phyloP scores from a whole-genome alignment of 306 rosid species.

The Prunus padus region DNA sequence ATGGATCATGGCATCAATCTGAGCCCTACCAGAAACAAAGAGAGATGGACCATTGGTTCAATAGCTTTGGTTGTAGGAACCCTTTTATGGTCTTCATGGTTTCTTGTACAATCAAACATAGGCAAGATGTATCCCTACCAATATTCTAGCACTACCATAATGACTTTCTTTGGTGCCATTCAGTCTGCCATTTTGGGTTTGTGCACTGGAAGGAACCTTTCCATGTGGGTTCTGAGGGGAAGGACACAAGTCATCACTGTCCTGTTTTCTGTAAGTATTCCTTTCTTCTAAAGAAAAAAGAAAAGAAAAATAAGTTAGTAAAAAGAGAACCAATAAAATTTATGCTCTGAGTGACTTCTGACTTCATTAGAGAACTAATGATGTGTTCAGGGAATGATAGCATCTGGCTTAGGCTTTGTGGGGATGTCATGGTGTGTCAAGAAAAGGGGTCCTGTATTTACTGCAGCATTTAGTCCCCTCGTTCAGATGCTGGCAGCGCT shows the following conservation, averaged over 20 bases:
- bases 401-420: slow-evolving; percentile 79
- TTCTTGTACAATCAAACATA: slow-evolving; percentile 64
- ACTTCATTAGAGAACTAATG: not conserved
- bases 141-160: slow-evolving; percentile 81
- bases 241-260: slow-evolving; percentile 52
- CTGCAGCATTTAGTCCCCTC: slow-evolving; percentile 89
- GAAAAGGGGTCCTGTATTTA: slow-evolving; percentile 89
- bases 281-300: no score
- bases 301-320: not conserved
- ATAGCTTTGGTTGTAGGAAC: slow-evolving; percentile 66
- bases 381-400: slow-evolving; percentile 65
- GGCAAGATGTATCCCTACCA: slow-evolving; percentile 77
- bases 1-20: slow-evolving; percentile 26
- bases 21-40: slow-evolving; percentile 25
- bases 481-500: slow-evolving; percentile 83
- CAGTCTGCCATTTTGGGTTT: slow-evolving; percentile 69
- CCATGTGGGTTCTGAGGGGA: slow-evolving; percentile 74
- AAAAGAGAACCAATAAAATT: no score
- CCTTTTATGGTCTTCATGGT: slow-evolving; percentile 82
- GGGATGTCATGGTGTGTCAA: slow-evolving; percentile 98
- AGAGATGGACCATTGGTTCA: slow-evolving; percentile 67
- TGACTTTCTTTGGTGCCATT: slow-evolving; percentile 82
- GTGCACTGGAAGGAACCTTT: slow-evolving; percentile 40
- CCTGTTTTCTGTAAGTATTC: slow-evolving; percentile 64
- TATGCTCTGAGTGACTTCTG: not conserved